Evolutionary conservation across 768 basidiomycete species (phyloP), one percentile per base, ranked within the genome.

Genomic region (Leccinum rimulosum): DNA sequence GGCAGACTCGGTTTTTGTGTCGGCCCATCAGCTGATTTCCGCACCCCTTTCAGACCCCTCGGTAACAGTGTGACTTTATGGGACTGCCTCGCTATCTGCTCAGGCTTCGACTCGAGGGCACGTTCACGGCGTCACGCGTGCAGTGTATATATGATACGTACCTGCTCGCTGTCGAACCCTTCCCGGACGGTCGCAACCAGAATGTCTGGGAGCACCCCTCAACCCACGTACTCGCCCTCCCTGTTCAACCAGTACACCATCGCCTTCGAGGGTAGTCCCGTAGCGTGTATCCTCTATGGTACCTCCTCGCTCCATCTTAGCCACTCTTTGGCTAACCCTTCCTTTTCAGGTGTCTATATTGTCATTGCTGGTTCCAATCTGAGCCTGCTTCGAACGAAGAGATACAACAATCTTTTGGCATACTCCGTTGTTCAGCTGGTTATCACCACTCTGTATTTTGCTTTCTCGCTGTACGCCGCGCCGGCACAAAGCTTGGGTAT

Each of bases 211-310:
- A 59, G 25, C 47, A 25, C 15, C 55, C 0, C 62, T 45, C 58
- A 58, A 12, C 19, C 59, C 38, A 11, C 55, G 4, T 70, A 61
- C 36, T 25, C 68, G 1, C 12, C 53, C 4, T 40, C 52, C 15
- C 17, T 65, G 43, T 63, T 63, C 61, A 60, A 50, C 40, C 12
- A 51, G 9, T 70, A 70, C 31, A 68, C 61, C 43, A 63, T 70
- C 5, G 66, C 63, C 4, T 59, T 70, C 40, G 63, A 68, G 50
- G 68, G 68, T 48, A 59, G 50, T 38, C 61, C 63, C 12, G 22
- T 70, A 2, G 66, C 63, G 9, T 61, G 61, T 1, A 52, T 70
- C 7, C 64, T 68, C 35, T 70, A 40, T 60, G 67, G 67, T 52
- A 56, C 43, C 43, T 8, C 22, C 30, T 33, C 15, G 9, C 0